These are phyloP conservation scores for Peterozyma xylosa DNA, from an alignment of 805 yeast species.

Conservation along the genomic window DNA sequence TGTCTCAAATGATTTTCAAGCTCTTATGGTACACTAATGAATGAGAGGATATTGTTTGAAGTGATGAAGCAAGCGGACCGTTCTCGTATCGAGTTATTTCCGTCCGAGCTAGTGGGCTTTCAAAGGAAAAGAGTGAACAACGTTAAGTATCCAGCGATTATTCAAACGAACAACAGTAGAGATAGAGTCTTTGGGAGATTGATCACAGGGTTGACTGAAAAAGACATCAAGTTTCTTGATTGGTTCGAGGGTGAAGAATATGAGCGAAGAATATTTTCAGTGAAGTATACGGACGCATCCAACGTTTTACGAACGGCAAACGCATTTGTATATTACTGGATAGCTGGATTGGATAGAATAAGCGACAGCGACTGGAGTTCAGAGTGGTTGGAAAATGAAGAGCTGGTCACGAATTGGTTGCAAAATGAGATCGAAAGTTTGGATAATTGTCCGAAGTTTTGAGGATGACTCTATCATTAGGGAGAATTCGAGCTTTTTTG, in stretches of 20 bases:
- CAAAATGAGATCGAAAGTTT: slow-evolving; percentile 11
- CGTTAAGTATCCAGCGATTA: slow-evolving; percentile 13
- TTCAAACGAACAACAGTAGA: neutral
- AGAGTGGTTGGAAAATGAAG: slow-evolving; percentile 8
- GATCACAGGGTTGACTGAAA: slow-evolving; percentile 10
- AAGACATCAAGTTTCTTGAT: slow-evolving; percentile 13
- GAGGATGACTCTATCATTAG: too few species aligned
- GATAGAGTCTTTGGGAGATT: slow-evolving; percentile 5
- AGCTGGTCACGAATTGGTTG: slow-evolving; percentile 13
- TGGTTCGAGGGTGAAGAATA: slow-evolving; percentile 19
- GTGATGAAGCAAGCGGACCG: neutral
- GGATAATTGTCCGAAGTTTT: slow-evolving; percentile 8
- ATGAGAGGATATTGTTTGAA: slow-evolving; percentile 6
- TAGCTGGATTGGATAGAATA: slow-evolving; percentile 9
- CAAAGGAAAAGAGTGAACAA: slow-evolving; percentile 10
- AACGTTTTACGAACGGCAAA: slow-evolving; percentile 8
- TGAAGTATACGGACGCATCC: too few species aligned
- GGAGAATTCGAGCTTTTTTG: too few species aligned
- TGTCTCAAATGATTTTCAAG: too few species aligned
- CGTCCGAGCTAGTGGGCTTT: too few species aligned
- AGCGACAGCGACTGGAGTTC: slow-evolving; percentile 15
- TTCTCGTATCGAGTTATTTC: too few species aligned
- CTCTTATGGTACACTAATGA: slow-evolving; percentile 8
- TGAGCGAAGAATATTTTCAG: slow-evolving; percentile 3
- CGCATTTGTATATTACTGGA: slow-evolving; percentile 15